Evolutionary conservation across 1,284 basidiomycete species (phyloP).

Genomic region (Megacollybia platyphylla): DNA sequence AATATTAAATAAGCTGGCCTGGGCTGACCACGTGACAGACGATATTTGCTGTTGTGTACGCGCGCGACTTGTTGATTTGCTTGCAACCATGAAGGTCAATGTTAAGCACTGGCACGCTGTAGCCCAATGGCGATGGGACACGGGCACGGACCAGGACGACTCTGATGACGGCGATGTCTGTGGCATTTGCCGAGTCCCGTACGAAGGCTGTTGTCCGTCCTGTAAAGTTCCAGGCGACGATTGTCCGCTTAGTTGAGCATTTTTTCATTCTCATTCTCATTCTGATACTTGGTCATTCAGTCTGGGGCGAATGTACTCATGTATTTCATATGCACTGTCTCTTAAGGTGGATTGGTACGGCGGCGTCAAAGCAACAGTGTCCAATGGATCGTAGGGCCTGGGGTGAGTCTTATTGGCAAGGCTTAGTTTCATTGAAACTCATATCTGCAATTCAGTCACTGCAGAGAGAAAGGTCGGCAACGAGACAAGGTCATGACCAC

Average conservation of each 20-base stretch:
- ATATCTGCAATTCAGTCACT: constrained; percentile 14
- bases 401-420: constrained; percentile 44
- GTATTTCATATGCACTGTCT: constrained; percentile 95
- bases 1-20: no score
- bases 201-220: constrained; percentile 84
- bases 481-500: background rate
- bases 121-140: constrained; percentile 82
- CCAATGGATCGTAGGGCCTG: constrained; percentile 88
- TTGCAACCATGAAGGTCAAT: constrained; percentile 56
- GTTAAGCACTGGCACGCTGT: constrained; percentile 79
- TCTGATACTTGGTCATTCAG: constrained; percentile 24
- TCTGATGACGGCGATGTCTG: constrained; percentile 80
- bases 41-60: no score
- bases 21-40: no score
- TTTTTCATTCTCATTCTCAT: background rate
- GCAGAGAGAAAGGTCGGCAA: constrained; percentile 15
- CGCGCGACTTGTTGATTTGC: background rate
- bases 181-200: constrained; percentile 86
- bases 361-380: constrained; percentile 81
- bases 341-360: constrained; percentile 85
- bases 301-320: constrained; percentile 93
- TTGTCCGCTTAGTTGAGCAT: constrained; percentile 77
- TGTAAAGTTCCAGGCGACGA: constrained; percentile 96
- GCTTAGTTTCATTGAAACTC: background rate
- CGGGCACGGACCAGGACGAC: constrained; percentile 45